These are phyloP conservation scores for Jatropha curcas DNA, from an alignment of 345 rosid genomes.

Conservation along the genomic window DNA sequence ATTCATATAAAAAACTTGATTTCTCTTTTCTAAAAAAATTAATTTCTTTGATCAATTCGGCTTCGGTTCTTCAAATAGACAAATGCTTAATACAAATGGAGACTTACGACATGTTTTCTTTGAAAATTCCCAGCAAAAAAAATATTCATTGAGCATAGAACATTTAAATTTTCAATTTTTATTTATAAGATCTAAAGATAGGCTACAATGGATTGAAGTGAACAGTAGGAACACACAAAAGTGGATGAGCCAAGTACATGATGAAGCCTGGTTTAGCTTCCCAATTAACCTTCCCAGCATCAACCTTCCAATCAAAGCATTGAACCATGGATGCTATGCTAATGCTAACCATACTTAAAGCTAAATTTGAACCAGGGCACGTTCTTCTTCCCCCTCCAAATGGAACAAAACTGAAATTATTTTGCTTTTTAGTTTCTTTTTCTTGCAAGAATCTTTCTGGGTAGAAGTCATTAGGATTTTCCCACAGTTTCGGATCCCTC, in stretches of 20 bases:
- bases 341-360: neutral
- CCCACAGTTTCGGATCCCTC: conserved; percentile 24
- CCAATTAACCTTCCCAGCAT: neutral
- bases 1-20: no score
- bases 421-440: neutral
- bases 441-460: conserved; percentile 25
- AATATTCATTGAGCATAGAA: no score
- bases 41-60: no score
- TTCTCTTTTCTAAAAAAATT: no score
- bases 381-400: conserved; percentile 25
- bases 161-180: no score
- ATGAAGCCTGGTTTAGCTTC: neutral
- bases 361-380: conserved; percentile 15
- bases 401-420: neutral
- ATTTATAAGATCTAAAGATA: no score
- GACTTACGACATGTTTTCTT: no score
- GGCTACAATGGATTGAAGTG: neutral
- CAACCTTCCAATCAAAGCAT: conserved; percentile 21
- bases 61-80: no score
- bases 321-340: conserved; percentile 21
- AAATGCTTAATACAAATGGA: no score
- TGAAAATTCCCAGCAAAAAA: no score
- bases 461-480: conserved; percentile 12
- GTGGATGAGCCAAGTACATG: neutral
- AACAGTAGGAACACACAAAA: neutral